Evolutionary conservation across 768 basidiomycete species (phyloP), one percentile per base, ranked within the genome.

Genomic region (Kwoniella sp.): DNA sequence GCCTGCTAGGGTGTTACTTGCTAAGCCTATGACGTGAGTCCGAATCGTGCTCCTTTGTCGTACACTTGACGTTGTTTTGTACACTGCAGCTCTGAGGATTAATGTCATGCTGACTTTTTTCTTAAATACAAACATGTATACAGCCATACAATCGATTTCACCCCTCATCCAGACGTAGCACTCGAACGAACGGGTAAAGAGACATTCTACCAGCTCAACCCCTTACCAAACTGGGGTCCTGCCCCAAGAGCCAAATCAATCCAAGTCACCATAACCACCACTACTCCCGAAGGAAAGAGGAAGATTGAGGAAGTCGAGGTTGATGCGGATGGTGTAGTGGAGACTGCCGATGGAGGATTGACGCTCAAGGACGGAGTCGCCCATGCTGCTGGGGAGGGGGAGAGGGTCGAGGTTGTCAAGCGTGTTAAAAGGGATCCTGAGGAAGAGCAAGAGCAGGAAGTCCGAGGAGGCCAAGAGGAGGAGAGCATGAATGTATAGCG

Each of bases 191-290:
- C 46, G 55, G 69, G 65, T 24, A 76, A 79, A 44, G 62, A 71
- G 17, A 73, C 74, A 0, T 67, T 71, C 30, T 78, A 79, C 53
- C 79, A 95, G 78, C 85, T 86, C 65, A 97, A 96, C 74, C 96
- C 95, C 4, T 84, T 86, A n/a, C 84, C 87, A 1, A 85, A 96
- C 77, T 99, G 96, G 96, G 95, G 95, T 0, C 96, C 95, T 0
- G 90, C 86, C 21, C 58, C 76, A 0, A 66, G 77, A 47, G 79
- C 80, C 0, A 78, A 77, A 40, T 73, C 65, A 21, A 63, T 56
- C 15, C 54, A 66, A 22, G 55, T 62, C 9, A 37, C 37, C 7
- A 19, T 56, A 5, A 29, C 58, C 46, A 27, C 22, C 7, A 24
- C 36, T 17, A n/a, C 17, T 12, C 30, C 26, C 15, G 58, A 46